A percentile compares a stretch with the other conserved stretches of the same genome.
phyloP scores from a whole-genome alignment of 305 asterid species.

The Euphrasia arctica region DNA sequence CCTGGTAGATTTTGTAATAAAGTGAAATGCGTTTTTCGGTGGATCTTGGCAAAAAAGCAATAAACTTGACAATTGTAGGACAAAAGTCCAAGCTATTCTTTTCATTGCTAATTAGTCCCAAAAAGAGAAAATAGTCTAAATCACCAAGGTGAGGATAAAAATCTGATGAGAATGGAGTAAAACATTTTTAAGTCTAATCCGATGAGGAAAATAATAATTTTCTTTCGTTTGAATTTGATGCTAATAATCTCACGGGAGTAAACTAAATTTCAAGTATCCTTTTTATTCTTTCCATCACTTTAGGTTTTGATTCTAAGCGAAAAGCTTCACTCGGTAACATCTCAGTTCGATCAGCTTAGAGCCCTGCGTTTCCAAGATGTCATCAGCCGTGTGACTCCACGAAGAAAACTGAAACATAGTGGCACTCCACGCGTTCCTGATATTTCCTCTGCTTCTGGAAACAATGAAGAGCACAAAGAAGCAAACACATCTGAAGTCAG shows the following conservation, averaged over 20 bases:
- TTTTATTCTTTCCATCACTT: neutral
- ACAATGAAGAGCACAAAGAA: slow-evolving; percentile 30
- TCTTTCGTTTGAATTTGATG: no score
- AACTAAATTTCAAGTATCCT: no score
- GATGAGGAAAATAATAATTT: no score
- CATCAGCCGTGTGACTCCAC: slow-evolving; percentile 72
- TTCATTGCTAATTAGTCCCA: no score
- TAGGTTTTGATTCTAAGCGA: slow-evolving; percentile 92
- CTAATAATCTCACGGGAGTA: no score
- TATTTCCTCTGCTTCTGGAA: slow-evolving; percentile 34
- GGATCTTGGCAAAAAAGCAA: no score
- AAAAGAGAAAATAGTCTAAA: no score
- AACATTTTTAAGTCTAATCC: no score
- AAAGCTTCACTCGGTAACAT: slow-evolving; percentile 83
- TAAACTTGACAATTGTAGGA: no score
- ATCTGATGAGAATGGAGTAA: no score
- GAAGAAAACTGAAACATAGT: slow-evolving; percentile 57
- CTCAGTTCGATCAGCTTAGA: slow-evolving; percentile 84
- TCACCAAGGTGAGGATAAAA: no score
- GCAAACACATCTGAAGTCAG: slow-evolving; percentile 40
- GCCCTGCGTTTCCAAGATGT: slow-evolving; percentile 93
- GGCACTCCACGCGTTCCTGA: slow-evolving; percentile 33
- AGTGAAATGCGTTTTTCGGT: neutral
- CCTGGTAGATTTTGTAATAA: neutral
- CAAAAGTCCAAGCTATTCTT: no score